Evolutionary conservation across 2,329 filamentous ascomycete species (phyloP).

Genomic region (Dissoconium aciculare): DNA sequence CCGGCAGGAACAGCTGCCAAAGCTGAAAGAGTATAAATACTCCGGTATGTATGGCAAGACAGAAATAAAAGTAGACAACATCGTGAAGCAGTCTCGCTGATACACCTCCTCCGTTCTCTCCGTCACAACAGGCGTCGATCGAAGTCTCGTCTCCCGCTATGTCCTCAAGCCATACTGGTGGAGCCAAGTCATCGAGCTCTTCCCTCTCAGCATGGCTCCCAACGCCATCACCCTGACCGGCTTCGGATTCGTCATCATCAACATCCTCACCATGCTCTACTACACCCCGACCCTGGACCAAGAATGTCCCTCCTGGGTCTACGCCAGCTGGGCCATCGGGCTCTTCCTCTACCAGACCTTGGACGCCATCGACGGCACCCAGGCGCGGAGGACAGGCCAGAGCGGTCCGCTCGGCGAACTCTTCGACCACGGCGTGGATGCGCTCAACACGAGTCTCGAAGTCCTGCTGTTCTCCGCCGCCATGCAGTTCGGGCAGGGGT

Average conservation of each 20-base stretch:
- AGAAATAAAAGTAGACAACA: too few relatives aligned
- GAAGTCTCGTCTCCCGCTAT: constrained; percentile 78
- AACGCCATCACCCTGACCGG: constrained; percentile 71
- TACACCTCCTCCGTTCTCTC: too few relatives aligned
- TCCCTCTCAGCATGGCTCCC: constrained; percentile 85
- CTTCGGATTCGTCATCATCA: constrained; percentile 76
- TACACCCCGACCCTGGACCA: constrained; percentile 89
- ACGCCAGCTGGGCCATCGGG: constrained; percentile 77
- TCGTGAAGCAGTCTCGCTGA: too few relatives aligned
- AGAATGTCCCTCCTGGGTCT: constrained; percentile 91
- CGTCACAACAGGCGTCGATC: constrained; percentile 69
- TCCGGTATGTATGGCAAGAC: constrained; percentile 14
- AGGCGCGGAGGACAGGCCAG: constrained; percentile 84
- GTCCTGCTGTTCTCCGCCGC: constrained; percentile 80
- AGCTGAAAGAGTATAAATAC: constrained; percentile 92
- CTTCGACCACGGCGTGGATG: constrained; percentile 95
- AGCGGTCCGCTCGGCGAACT: constrained; percentile 89
- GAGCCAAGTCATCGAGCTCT: constrained; percentile 82
- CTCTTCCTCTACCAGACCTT: constrained; percentile 97
- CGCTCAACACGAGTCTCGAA: constrained; percentile 88
- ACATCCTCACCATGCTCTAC: constrained; percentile 84
- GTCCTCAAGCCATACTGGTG: constrained; percentile 96
- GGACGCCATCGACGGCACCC: constrained; percentile 86
- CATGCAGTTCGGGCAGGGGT: constrained; percentile 85
- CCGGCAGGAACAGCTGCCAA: constrained; percentile 73